phyloP scores from a whole-genome alignment of 2,329 filamentous ascomycete genomes.

The Pestalotiopsis sp. region DNA sequence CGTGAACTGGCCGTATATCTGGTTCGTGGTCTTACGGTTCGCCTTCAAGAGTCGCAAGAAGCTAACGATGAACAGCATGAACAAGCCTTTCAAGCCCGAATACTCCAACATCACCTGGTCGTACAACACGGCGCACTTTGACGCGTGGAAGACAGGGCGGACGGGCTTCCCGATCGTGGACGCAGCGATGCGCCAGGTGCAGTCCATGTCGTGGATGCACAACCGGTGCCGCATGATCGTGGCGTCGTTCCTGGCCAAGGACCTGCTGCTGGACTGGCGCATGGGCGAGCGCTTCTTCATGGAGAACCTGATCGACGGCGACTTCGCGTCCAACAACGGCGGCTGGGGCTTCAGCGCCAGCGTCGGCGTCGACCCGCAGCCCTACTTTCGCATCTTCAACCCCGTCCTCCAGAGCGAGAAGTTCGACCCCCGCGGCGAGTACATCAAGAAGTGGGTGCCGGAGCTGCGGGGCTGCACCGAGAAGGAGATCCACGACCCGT shows the following conservation, averaged over 20 bases:
- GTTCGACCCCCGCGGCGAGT: constrained; percentile 78
- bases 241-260: constrained; percentile 79
- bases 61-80: constrained; percentile 46
- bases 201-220: constrained; percentile 75
- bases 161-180: constrained; percentile 87
- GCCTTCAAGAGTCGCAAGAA: constrained; percentile 17
- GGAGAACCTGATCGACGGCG: constrained; percentile 77
- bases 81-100: constrained; percentile 74
- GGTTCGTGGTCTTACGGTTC: constrained; percentile 45
- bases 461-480: constrained; percentile 69
- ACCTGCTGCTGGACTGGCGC: constrained; percentile 82
- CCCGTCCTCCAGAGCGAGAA: constrained; percentile 83
- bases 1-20: constrained; percentile 82
- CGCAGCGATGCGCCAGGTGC: constrained; percentile 81
- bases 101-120: constrained; percentile 85
- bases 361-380: constrained; percentile 77
- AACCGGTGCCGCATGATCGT: constrained; percentile 86
- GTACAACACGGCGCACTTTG: constrained; percentile 70
- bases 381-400: constrained; percentile 91
- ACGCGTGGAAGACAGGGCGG: constrained; percentile 72
- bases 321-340: constrained; percentile 78
- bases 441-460: constrained; percentile 81
- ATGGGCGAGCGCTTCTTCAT: constrained; percentile 83
- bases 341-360: constrained; percentile 56
- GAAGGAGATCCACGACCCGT: constrained; percentile 81